A percentile compares a stretch with the other conserved stretches of the same genome.
Evolutionary conservation across 1,284 basidiomycete genomes (phyloP).

Genomic region (Meira nashicola): DNA sequence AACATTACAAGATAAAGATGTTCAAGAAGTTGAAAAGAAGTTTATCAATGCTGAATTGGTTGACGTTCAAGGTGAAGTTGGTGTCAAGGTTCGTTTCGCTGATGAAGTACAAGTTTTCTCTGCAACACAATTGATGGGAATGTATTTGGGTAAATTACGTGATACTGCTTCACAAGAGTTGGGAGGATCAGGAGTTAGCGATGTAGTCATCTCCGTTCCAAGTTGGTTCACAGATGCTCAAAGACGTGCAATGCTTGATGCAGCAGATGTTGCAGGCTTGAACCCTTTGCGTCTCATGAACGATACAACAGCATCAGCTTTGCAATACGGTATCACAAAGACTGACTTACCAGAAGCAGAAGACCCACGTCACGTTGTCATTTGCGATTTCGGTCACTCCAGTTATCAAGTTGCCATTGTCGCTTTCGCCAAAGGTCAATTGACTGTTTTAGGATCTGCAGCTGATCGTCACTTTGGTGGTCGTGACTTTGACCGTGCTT

Average conservation of each 20-base stretch:
- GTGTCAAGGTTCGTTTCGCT: conserved; percentile 49
- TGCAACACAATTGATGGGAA: conserved; percentile 51
- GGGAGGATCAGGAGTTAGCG: conserved; percentile 45
- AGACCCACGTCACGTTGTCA: conserved; percentile 49
- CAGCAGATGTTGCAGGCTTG: conserved; percentile 50
- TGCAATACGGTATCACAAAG: conserved; percentile 53
- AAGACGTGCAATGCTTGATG: conserved; percentile 49
- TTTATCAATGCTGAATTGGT: conserved; percentile 51
- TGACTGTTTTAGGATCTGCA: conserved; percentile 49
- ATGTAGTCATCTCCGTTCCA: conserved; percentile 51
- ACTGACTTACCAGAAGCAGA: conserved; percentile 51
- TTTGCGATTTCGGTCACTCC: conserved; percentile 52
- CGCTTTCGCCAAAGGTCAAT: conserved; percentile 51
- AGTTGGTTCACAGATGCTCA: conserved; percentile 52
- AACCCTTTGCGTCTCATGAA: conserved; percentile 52
- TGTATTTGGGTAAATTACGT: conserved; percentile 51
- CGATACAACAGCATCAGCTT: conserved; percentile 51
- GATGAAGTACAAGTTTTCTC: conserved; percentile 48
- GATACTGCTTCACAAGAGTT: conserved; percentile 49
- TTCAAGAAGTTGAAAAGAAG: conserved; percentile 49
- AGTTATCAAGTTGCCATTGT: conserved; percentile 52
- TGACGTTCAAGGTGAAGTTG: conserved; percentile 49
- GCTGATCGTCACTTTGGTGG: conserved; percentile 52
- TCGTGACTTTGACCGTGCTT: conserved; percentile 51
- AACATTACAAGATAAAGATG: conserved; percentile 40